A percentile compares a stretch with the other conserved stretches of the same genome.
Evolutionary conservation across 176 grass and related monocot genomes (phyloP).

Genomic region (Metroxylon sagu): DNA sequence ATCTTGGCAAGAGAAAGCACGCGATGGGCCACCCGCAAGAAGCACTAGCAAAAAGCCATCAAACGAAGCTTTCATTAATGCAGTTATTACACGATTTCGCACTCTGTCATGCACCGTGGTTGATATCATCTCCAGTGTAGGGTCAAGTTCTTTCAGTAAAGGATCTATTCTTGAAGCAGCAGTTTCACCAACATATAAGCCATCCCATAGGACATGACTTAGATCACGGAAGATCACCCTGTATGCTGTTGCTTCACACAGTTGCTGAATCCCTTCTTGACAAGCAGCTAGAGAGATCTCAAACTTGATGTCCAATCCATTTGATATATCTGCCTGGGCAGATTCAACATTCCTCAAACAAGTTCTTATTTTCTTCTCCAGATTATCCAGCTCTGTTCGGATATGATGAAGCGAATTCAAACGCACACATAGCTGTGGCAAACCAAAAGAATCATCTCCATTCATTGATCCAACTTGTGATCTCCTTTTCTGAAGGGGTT

Average conservation of each 20-base stretch:
- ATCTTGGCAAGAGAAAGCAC: constrained; percentile 68
- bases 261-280: constrained; percentile 76
- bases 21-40: constrained; percentile 75
- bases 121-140: constrained; percentile 77
- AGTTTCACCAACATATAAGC: constrained; percentile 58
- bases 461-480: constrained; percentile 63
- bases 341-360: constrained; percentile 88
- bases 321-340: constrained; percentile 75
- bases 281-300: constrained; percentile 67
- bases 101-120: constrained; percentile 73
- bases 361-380: constrained; percentile 95
- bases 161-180: constrained; percentile 56
- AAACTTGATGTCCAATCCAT: constrained; percentile 84
- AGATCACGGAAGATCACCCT: constrained; percentile 78
- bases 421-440: constrained; percentile 81
- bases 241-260: constrained; percentile 87
- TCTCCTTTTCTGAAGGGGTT: constrained; percentile 53
- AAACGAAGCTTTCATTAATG: constrained; percentile 88
- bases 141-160: constrained; percentile 72
- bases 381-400: constrained; percentile 62
- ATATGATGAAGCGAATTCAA: constrained; percentile 85
- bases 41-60: constrained; percentile 94
- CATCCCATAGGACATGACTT: constrained; percentile 76
- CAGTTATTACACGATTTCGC: constrained; percentile 75
- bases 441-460: constrained; percentile 44